Percentiles rank a stretch among this genome's conserved stretches.
Evolutionary conservation across 805 yeast species (phyloP).

Genomic region (Yamadazyma scolyti): DNA sequence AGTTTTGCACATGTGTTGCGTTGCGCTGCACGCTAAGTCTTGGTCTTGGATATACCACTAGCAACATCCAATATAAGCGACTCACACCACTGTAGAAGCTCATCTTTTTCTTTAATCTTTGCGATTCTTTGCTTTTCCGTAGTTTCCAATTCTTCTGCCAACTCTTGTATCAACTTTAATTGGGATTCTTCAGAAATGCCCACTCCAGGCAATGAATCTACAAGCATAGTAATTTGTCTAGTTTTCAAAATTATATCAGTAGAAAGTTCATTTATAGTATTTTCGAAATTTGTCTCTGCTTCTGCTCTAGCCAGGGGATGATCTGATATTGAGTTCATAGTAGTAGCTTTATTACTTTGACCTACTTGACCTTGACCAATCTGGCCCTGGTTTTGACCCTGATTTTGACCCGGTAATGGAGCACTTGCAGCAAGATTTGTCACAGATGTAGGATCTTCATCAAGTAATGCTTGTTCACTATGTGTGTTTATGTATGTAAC

Average conservation of each 20-base stretch:
- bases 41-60: conserved; percentile 47
- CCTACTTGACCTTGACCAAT: conserved; percentile 4
- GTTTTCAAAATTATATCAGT: conserved; percentile 82
- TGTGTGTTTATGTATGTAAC: conserved; percentile 58
- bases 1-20: neutral
- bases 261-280: conserved; percentile 70
- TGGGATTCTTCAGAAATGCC: conserved; percentile 81
- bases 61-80: conserved; percentile 60
- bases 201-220: conserved; percentile 89
- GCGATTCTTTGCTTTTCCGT: conserved; percentile 57
- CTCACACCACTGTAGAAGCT: conserved; percentile 59
- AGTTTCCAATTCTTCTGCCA: conserved; percentile 58
- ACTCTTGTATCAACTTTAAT: conserved; percentile 53
- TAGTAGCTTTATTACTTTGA: conserved; percentile 5
- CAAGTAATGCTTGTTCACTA: conserved; percentile 41
- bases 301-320: conserved; percentile 11
- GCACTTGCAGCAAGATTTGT: conserved; percentile 60
- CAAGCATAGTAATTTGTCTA: conserved; percentile 79
- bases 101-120: conserved; percentile 62
- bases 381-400: conserved; percentile 2
- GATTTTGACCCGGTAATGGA: conserved; percentile 40
- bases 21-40: conserved; percentile 1
- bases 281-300: conserved; percentile 23
- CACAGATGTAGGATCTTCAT: conserved; percentile 61
- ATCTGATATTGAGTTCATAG: conserved; percentile 7